Evolutionary conservation across 352 stramenopile genomes (phyloP), one percentile per base, ranked within the genome.

Genomic region (Elongisporangium undulatum): DNA sequence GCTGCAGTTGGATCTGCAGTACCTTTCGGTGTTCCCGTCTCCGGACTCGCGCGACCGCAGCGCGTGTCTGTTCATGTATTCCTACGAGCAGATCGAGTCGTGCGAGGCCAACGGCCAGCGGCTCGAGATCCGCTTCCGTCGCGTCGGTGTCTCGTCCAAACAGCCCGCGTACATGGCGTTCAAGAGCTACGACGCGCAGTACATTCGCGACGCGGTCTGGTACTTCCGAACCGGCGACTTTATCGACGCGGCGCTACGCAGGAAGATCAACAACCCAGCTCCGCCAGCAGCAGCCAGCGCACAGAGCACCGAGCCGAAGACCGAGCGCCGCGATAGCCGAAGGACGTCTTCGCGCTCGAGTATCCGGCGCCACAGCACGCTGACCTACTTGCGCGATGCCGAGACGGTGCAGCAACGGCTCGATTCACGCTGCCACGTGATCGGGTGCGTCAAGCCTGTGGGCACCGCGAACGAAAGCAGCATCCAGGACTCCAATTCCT

Each of bases 121-220:
- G 0, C 58, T 92, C 2, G 77, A 89, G 54, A 61, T 92, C 5
- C 78, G 76, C 8, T 87, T 90, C 26, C 75, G 68, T n/a, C 72
- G 63, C 10, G 74, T 53, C 2, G 53, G 53, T 24, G 63, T 65
- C 50, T 57, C 66, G 0, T 67, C 74, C 0, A 91, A 91, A 54
- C 82, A 89, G 39, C 82, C 82, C 1, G 77, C 61, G 17, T 83
- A 75, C 49, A 71, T 91, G 22, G 69, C 74, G 2, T 75, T 89
- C 34, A 74, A 89, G 45, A 86, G 73, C 20, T 38, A 74, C 6
- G 78, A 91, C 15, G 68, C 78, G 0, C 72, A 82, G 34, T 68
- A 80, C 38, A 88, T 91, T 52, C 77, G 82, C 53, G 82, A 91
- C 16, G 74, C 79, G 4, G 78, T 91, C 23, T 88, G 72, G 68